A percentile compares a stretch with the other conserved stretches of the same genome.
Conservation (phyloP, 176 grass and related monocot genomes). For the Thalia dealbata region DNA sequence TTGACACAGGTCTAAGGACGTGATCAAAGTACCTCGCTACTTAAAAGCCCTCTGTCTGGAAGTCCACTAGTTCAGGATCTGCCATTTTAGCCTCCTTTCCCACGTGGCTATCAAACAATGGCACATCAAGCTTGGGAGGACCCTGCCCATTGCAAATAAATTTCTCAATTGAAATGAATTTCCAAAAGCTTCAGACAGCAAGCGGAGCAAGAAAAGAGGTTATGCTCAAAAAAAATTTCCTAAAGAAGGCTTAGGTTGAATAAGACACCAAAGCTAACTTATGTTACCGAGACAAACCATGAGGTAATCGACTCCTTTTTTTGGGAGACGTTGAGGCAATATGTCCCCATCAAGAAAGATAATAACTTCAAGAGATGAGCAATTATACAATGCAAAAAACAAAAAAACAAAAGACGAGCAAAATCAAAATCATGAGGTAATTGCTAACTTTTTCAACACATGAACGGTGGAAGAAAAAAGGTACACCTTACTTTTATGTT, state of each 20-base stretch:
- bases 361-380: too few species aligned
- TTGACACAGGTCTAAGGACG: not conserved
- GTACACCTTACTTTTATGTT: not conserved
- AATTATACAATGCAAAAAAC: too few species aligned
- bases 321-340: too few species aligned
- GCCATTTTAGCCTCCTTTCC: not conserved
- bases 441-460: too few species aligned
- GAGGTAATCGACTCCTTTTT: not conserved
- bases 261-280: not conserved
- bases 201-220: not conserved
- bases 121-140: conserved; percentile 15
- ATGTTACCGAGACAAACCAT: not conserved
- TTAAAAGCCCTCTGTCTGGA: conserved; percentile 9
- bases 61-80: not conserved
- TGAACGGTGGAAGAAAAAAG: too few species aligned
- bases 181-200: not conserved
- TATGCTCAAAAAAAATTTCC: too few species aligned
- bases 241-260: not conserved
- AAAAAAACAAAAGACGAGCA: too few species aligned
- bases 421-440: not conserved
- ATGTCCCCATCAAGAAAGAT: too few species aligned
- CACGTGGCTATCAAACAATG: not conserved
- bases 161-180: not conserved
- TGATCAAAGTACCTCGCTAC: not conserved
- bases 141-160: not conserved